Conservation (phyloP, 2,329 filamentous ascomycete genomes). For the Cladosporium velox region DNA sequence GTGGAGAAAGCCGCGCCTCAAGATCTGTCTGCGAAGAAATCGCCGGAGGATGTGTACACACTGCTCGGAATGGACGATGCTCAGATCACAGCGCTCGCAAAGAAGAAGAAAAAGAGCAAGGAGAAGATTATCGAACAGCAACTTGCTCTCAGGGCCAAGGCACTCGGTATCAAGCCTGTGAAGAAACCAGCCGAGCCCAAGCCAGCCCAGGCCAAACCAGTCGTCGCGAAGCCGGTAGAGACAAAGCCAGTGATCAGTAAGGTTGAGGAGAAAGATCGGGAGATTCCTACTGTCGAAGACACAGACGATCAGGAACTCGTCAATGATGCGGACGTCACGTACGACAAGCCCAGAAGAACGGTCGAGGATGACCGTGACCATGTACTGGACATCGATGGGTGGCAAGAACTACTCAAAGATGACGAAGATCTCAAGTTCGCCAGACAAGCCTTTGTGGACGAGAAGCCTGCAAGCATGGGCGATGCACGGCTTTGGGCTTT, state of each 20-base stretch:
- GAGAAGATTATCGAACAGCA: conserved; percentile 73
- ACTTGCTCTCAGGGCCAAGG: conserved; percentile 56
- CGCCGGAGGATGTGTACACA: conserved; percentile 21
- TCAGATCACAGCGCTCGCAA: conserved; percentile 34
- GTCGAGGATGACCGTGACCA: conserved; percentile 66
- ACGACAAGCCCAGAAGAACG: conserved; percentile 61
- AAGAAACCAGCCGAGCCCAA: conserved; percentile 35
- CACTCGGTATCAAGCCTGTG: conserved; percentile 33
- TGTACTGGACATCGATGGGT: conserved; percentile 69
- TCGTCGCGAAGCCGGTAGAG: conserved; percentile 27
- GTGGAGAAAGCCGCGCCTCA: conserved; percentile 28
- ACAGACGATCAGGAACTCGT: conserved; percentile 49
- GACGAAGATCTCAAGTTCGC: conserved; percentile 65
- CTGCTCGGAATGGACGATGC: conserved; percentile 23
- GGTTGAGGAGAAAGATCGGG: conserved; percentile 39
- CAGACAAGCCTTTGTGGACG: conserved; percentile 51
- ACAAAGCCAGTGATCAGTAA: conserved; percentile 41
- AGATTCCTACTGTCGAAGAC: conserved; percentile 56
- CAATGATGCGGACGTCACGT: conserved; percentile 59
- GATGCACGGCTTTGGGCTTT: conserved; percentile 67
- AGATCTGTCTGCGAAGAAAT: conserved; percentile 27
- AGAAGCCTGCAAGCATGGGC: conserved; percentile 52
- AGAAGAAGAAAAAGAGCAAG: conserved; percentile 71
- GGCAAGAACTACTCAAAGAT: conserved; percentile 69
- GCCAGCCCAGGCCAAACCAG: conserved; percentile 16